phyloP scores from a whole-genome alignment of 2,329 filamentous ascomycete genomes.

The Aspergillus neoniger region DNA sequence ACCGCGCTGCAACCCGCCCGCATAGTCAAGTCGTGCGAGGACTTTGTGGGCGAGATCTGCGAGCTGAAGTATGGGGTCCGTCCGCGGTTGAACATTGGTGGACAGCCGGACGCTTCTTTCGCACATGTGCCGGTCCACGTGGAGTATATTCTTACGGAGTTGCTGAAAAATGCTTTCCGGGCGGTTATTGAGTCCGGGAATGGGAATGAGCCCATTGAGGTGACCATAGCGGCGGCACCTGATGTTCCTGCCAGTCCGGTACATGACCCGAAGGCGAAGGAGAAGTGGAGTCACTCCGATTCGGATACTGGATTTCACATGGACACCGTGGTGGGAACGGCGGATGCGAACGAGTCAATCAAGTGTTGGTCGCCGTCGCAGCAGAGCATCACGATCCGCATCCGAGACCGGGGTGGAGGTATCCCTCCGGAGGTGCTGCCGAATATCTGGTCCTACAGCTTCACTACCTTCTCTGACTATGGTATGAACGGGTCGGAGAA shows the following conservation, averaged over 20 bases:
- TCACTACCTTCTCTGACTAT: slow-evolving; percentile 86
- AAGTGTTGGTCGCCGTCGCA: slow-evolving; percentile 48
- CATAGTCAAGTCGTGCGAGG: slow-evolving; percentile 80
- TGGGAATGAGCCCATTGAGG: slow-evolving; percentile 78
- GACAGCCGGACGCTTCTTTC: slow-evolving; percentile 83
- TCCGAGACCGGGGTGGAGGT: slow-evolving; percentile 91
- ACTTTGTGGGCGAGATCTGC: slow-evolving; percentile 92
- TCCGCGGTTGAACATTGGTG: slow-evolving; percentile 77
- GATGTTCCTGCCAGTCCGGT: slow-evolving; percentile 45
- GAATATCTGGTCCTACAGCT: slow-evolving; percentile 95
- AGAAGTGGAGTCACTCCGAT: slow-evolving; percentile 18
- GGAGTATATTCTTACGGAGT: slow-evolving; percentile 94
- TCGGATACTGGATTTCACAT: slow-evolving; percentile 35
- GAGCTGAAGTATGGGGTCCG: slow-evolving; percentile 93
- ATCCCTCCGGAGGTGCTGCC: slow-evolving; percentile 81
- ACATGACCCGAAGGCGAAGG: slow-evolving; percentile 40
- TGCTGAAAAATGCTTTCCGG: slow-evolving; percentile 95
- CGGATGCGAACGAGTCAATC: slow-evolving; percentile 36
- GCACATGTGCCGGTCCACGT: slow-evolving; percentile 94
- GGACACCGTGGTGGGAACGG: slow-evolving; percentile 29
- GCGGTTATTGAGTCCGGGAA: slow-evolving; percentile 85
- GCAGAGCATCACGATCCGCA: slow-evolving; percentile 90
- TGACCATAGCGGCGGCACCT: slow-evolving; percentile 79
- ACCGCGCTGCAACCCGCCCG: slow-evolving; percentile 79
- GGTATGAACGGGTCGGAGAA: slow-evolving; percentile 53